Evolutionary conservation across 192 early-diverging fungal species (phyloP), one percentile per base, ranked within the genome.

Genomic region (Coemansia sp.): DNA sequence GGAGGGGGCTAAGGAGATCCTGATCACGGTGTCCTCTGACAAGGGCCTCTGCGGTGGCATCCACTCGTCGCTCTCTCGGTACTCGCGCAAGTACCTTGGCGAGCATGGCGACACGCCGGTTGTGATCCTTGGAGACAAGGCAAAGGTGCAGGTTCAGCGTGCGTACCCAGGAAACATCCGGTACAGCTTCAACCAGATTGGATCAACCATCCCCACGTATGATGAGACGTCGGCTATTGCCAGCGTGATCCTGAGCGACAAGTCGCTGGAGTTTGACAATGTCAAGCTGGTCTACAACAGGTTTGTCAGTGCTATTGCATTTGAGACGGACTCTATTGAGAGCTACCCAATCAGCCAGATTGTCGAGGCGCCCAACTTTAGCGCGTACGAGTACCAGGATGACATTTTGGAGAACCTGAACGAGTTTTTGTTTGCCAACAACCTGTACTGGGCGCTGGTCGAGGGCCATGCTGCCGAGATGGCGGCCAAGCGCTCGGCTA

Each of bases 41-140:
- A 89, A 93, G 86, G 97, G 97, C 85, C 91, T 99, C 36, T 99
- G 97, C 82, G 95, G 96, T 80, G 95, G 95, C 88, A 95, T 99
- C 79, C 95, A 99, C 90, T 91, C 89, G 67, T 92, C 90, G 66
- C 89, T 99, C 37, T 83, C 93, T 71, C 95, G 95, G 81, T 81
- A 77, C 67, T 89, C 92, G 72, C 90, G 91, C 67, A 85, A 75
- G 60, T 74, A 84, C 65, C 60, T 95, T 23, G 79, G 74, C 35
- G 67, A 82, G n/a, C 69, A 86, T 50, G 74, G 84, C 46, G 83
- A 88, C 3, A 65, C 84, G 16, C 70, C 80, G 21, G 37, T 94
- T 37, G 90, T 90, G 48, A 84, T 95, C 59, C 69, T 99, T 51
- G 96, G 96, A 67, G 91, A 94, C 83, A 97, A 99, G 88, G 93